These are phyloP conservation scores for Cercospora sp. DNA, from an alignment of 2,329 filamentous ascomycete genomes.

Conservation along the genomic window DNA sequence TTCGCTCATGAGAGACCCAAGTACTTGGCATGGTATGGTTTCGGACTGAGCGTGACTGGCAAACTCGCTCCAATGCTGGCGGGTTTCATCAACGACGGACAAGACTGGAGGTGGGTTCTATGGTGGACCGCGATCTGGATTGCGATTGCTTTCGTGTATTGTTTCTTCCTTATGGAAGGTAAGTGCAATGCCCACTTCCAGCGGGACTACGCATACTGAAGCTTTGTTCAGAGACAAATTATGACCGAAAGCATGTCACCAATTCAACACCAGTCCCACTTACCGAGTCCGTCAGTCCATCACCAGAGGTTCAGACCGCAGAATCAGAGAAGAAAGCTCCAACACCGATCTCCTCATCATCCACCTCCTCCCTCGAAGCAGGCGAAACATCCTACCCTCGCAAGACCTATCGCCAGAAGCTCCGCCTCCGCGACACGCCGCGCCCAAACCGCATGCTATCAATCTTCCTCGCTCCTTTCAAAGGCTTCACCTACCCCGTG, in stretches of 20 bases:
- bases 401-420: conserved; percentile 48
- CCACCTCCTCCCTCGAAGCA: conserved; percentile 28
- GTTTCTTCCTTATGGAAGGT: conserved; percentile 59
- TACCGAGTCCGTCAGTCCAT: not conserved
- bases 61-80: conserved; percentile 46
- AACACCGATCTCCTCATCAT: not conserved
- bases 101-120: conserved; percentile 53
- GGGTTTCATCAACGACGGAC: conserved; percentile 52
- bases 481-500: conserved; percentile 30
- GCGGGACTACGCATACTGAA: not conserved
- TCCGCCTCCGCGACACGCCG: conserved; percentile 41
- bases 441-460: conserved; percentile 47
- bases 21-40: conserved; percentile 36
- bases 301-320: not conserved
- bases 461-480: conserved; percentile 37
- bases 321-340: conserved; percentile 11
- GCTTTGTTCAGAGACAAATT: conserved; percentile 53
- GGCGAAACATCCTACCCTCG: conserved; percentile 38
- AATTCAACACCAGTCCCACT: not conserved
- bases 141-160: conserved; percentile 51
- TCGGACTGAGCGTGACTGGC: conserved; percentile 30
- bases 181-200: not conserved
- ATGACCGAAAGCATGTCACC: conserved; percentile 30
- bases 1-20: conserved; percentile 36
- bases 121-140: conserved; percentile 57